A percentile compares a stretch with the other conserved stretches of the same genome.
Evolutionary conservation across 192 early-diverging fungal species (phyloP).

Genomic region (Fimicolochytrium jonesii): DNA sequence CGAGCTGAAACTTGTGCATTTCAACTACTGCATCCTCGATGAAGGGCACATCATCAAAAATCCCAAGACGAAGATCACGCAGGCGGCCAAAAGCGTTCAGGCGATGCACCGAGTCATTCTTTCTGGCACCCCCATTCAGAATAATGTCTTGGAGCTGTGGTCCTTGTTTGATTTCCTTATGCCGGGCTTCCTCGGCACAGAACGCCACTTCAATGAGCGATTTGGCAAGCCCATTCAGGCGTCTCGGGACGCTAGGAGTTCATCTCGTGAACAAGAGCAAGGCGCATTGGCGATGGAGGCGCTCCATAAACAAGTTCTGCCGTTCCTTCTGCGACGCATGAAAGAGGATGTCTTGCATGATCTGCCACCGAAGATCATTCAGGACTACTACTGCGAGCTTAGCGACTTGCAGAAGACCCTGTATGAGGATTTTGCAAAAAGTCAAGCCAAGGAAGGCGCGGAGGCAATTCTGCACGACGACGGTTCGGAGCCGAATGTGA

Average conservation of each 20-base stretch:
- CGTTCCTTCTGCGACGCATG: constrained; percentile 91
- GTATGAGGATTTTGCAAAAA: constrained; percentile 90
- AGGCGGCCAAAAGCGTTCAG: constrained; percentile 79
- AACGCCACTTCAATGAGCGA: constrained; percentile 90
- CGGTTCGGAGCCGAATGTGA: constrained; percentile 29
- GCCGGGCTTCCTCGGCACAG: constrained; percentile 96
- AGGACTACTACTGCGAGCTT: constrained; percentile 98
- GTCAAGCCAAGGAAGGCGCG: constrained; percentile 40
- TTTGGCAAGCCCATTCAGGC: constrained; percentile 90
- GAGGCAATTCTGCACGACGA: constrained; percentile 10
- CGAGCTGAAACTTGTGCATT: constrained; percentile 59
- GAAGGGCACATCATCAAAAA: constrained; percentile 99
- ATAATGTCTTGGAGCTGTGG: constrained; percentile 97
- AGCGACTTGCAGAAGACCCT: constrained; percentile 83
- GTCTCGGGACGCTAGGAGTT: constrained; percentile 81
- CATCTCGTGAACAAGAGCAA: constrained; percentile 50
- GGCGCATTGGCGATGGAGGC: constrained; percentile 87
- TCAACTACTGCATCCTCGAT: constrained; percentile 96
- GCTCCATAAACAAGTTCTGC: constrained; percentile 93
- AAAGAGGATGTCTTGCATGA: constrained; percentile 97
- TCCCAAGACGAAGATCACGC: constrained; percentile 87
- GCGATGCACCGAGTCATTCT: constrained; percentile 89
- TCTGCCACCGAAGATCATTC: constrained; percentile 98
- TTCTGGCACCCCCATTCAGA: constrained; percentile 97
- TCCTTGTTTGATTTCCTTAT: constrained; percentile 97